A percentile compares a stretch with the other conserved stretches of the same genome.
Evolutionary conservation across 495 filamentous ascomycete species (phyloP).

Genomic region (Hapsidospora chrysogenum): DNA sequence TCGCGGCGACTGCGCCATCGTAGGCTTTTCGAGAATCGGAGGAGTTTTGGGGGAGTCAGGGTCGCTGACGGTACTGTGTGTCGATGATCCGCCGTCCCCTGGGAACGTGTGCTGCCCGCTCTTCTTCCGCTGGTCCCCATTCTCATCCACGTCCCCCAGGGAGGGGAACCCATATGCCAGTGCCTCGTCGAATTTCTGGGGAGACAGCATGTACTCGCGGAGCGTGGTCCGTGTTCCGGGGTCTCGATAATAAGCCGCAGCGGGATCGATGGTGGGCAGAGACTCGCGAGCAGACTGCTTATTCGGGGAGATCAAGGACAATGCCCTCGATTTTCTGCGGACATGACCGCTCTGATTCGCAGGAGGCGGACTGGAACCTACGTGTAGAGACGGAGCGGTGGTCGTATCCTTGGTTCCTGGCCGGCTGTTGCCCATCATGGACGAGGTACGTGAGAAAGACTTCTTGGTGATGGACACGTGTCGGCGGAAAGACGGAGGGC

Average conservation of each 20-base stretch:
- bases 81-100: slow-evolving; percentile 25
- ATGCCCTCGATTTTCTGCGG: slow-evolving; percentile 28
- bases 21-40: slow-evolving; percentile 17
- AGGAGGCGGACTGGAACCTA: background rate
- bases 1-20: slow-evolving; percentile 15
- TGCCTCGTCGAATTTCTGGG: slow-evolving; percentile 90
- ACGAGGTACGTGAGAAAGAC: slow-evolving; percentile 33
- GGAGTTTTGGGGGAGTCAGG: slow-evolving; percentile 39
- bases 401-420: slow-evolving; percentile 23
- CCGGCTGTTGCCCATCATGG: slow-evolving; percentile 16
- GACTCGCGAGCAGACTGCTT: slow-evolving; percentile 23
- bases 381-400: slow-evolving; percentile 4
- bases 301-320: slow-evolving; percentile 31
- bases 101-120: slow-evolving; percentile 21
- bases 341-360: slow-evolving; percentile 8
- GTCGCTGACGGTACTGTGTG: slow-evolving; percentile 29
- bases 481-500: slow-evolving; percentile 32
- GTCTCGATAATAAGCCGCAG: slow-evolving; percentile 74
- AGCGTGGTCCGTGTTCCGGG: slow-evolving; percentile 78
- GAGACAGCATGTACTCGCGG: slow-evolving; percentile 74
- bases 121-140: slow-evolving; percentile 2
- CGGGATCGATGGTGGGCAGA: slow-evolving; percentile 47
- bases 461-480: slow-evolving; percentile 36
- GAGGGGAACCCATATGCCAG: slow-evolving; percentile 87
- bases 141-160: slow-evolving; percentile 18